Evolutionary conservation across 345 rosid species (phyloP).

Genomic region (Gossypium mustelinum): DNA sequence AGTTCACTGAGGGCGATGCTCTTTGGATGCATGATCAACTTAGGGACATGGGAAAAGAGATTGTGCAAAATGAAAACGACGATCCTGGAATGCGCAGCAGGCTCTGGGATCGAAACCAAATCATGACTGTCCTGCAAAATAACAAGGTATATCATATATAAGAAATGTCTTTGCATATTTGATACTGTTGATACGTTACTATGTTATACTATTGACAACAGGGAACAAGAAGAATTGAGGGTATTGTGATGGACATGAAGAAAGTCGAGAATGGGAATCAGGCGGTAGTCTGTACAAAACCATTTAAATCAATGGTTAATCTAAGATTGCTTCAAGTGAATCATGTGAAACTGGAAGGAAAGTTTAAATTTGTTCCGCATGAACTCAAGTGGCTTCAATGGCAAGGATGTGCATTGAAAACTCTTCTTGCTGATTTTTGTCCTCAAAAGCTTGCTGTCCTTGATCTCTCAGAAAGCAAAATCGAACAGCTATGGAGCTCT

Average conservation of each 20-base stretch:
- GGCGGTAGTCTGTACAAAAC: conserved; percentile 27
- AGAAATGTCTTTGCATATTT: background rate
- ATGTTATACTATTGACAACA: conserved; percentile 4
- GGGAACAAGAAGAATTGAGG: conserved; percentile 37
- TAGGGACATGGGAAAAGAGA: conserved; percentile 72
- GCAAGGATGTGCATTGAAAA: conserved; percentile 52
- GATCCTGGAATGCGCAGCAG: conserved; percentile 52
- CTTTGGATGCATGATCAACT: conserved; percentile 81
- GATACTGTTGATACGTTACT: background rate
- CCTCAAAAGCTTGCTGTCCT: conserved; percentile 51
- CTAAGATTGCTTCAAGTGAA: conserved; percentile 66
- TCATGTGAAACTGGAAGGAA: conserved; percentile 47
- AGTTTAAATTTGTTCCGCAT: conserved; percentile 40
- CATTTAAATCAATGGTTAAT: conserved; percentile 42
- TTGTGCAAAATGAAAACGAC: conserved; percentile 25
- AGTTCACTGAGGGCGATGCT: conserved; percentile 19
- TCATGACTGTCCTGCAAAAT: conserved; percentile 32
- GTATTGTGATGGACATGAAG: conserved; percentile 28
- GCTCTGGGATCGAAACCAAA: conserved; percentile 59
- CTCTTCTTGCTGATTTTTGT: conserved; percentile 38
- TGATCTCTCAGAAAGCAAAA: conserved; percentile 61
- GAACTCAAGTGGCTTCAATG: conserved; percentile 66
- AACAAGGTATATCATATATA: conserved; percentile 33
- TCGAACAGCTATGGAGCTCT: conserved; percentile 33
- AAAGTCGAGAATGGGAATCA: conserved; percentile 19